Evolutionary conservation across 345 rosid genomes (phyloP).

Genomic region (Alliaria petiolata): DNA sequence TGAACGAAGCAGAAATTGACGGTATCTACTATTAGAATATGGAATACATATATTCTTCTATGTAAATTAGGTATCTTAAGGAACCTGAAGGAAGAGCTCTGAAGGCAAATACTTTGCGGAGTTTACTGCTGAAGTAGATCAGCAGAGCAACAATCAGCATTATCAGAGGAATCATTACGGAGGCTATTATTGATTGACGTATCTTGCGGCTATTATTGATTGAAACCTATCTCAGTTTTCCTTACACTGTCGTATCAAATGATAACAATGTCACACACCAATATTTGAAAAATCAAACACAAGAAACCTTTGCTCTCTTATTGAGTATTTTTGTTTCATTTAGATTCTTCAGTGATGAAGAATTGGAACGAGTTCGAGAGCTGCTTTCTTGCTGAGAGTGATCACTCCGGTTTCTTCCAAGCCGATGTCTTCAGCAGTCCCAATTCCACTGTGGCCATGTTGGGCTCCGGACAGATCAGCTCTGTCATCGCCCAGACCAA

Average conservation of each 20-base stretch:
- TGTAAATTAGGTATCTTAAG: conserved; percentile 48
- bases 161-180: conserved; percentile 2
- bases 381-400: neutral
- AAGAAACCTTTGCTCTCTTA: neutral
- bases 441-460: conserved; percentile 4
- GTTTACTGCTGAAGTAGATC: conserved; percentile 35
- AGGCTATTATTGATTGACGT: neutral
- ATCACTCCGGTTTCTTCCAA: conserved; percentile 16
- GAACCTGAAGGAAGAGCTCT: conserved; percentile 70
- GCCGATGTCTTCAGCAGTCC: conserved; percentile 21
- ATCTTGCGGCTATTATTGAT: neutral
- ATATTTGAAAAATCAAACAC: no score
- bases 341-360: neutral
- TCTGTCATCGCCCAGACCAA: conserved; percentile 43
- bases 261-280: neutral
- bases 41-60: no score
- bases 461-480: conserved; percentile 29
- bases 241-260: neutral
- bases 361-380: no score
- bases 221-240: neutral
- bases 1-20: no score
- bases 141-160: conserved; percentile 23
- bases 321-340: neutral
- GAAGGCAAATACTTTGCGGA: conserved; percentile 33
- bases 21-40: no score